Base-by-base conservation (phyloP, 2,329 filamentous ascomycete genomes). In the Claviceps capensis region DNA sequence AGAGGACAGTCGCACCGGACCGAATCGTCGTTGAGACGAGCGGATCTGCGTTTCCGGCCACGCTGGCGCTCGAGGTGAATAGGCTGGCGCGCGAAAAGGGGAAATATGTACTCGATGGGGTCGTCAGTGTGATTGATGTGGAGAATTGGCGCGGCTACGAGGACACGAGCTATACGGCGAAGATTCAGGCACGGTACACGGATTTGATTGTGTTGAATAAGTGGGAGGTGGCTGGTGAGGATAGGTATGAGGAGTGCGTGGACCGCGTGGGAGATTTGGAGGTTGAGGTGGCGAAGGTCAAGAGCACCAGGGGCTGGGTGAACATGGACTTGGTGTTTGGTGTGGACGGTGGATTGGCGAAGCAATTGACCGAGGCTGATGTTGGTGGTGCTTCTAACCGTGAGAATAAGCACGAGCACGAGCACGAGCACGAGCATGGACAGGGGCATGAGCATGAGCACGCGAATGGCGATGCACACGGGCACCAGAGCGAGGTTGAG, bases 101-200 rank as follows among this genome's bases (percentile, higher is more conserved):
- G 60, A 68, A 72, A 30, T 95, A 89, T 61, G 75, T 80, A 5
- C 77, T 96, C 1, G 90, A 96, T 62, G 90, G 90, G 11, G 88
- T 96, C 50, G 80, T 95, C 56, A 88, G 82, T 60, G 89, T 95
- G 22, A 83, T 96, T 53, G 90, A 96, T 62, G 89, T 94, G 11
- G 90, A 95, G 76, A 96, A 96, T 63, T 96, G 89, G 89, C 73
- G 82, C 61, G 90, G 90, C 0, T 96, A 96, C 63, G 88, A 93
- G 60, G 89, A 94, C 66, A 94, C 86, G 23, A 88, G 83, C 53
- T 91, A 87, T 63, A 96, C 90, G 52, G 90, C 90, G 6, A 83
- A 85, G 63, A 74, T 95, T 58, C 90, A 96, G 74, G 90, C 89
- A 4, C 75, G 80, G 56, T 95, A 94, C 66, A 96, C 90, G 11